Evolutionary conservation across 768 basidiomycete genomes (phyloP), one percentile per base, ranked within the genome.

Genomic region (Leccinum imitatum): DNA sequence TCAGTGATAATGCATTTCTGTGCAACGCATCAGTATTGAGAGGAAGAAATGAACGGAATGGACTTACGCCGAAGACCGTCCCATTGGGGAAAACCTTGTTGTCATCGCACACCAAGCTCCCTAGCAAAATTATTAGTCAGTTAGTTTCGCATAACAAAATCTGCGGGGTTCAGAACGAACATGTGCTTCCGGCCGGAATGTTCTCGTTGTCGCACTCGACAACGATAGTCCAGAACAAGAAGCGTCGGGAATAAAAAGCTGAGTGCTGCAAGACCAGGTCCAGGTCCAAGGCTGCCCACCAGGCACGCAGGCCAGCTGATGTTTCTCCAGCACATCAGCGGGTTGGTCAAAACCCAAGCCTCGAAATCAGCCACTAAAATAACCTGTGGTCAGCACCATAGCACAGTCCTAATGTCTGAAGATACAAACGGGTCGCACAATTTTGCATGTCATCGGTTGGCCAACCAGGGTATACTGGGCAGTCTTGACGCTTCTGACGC

Each of bases 171-270:
- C 6, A 8, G 14, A 4, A 63, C 59, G 4, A 15, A 63, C 60
- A 63, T 54, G 35, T 54, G 21, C 11, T 54, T 4, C 48, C 56
- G 15, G 53, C 14, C 10, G 59, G 62, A 27, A 57, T 62, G 41
- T 53, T 25, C 2, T 25, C 14, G 23, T 35, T 63, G n/a, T n/a
- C n/a, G n/a, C n/a, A n/a, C n/a, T n/a, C n/a, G n/a, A n/a, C n/a
- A n/a, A n/a, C n/a, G n/a, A 61, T 57, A n/a, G 56, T 61, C 55
- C 59, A 63, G 56, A 57, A 63, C 3, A 57, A 11, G 53, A 17
- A 11, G 33, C 15, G 1, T 62, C 52, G 0, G 62, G 60, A 11
- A 63, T 50, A 35, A 25, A 21, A 27, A 63, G 56, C 2, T n/a
- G 60, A 10, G 62, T 63, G 17, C 2, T 13, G 37, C 60, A 61